Percentiles rank a stretch among this genome's conserved stretches.
phyloP scores from a whole-genome alignment of 495 filamentous ascomycete species.

The Neurospora sp. region DNA sequence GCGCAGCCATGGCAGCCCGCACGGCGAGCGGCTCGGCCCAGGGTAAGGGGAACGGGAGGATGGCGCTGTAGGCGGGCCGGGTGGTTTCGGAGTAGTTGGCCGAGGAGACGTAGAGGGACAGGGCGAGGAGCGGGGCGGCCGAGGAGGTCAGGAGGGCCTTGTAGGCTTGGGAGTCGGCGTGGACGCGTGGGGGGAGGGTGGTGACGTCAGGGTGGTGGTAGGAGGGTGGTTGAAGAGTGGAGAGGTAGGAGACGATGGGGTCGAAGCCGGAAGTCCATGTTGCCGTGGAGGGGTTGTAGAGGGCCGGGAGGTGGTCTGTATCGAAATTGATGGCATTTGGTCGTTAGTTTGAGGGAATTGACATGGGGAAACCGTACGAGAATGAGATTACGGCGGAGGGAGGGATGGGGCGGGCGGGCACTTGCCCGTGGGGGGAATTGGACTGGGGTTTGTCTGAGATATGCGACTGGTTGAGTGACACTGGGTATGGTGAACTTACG shows the following conservation, averaged over 20 bases:
- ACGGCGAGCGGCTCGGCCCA: constrained; percentile 65
- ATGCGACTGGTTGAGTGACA: neutral
- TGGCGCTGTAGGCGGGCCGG: constrained; percentile 60
- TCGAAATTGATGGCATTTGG: constrained; percentile 4
- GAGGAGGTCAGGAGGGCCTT: constrained; percentile 54
- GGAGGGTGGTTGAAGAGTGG: constrained; percentile 39
- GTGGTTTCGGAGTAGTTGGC: constrained; percentile 69
- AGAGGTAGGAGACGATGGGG: constrained; percentile 63
- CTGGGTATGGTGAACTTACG: constrained; percentile 41
- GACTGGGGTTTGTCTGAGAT: neutral
- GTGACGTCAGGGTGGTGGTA: constrained; percentile 40
- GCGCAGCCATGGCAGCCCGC: constrained; percentile 54
- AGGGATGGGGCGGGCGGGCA: neutral
- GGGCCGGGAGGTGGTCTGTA: constrained; percentile 63
- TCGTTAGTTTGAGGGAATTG: neutral
- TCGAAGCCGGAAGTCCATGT: constrained; percentile 61
- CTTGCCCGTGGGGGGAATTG: neutral
- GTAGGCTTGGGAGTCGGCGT: constrained; percentile 63
- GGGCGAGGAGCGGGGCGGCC: constrained; percentile 57
- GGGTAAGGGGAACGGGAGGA: constrained; percentile 74
- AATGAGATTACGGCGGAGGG: constrained; percentile 4
- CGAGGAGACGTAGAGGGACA: constrained; percentile 80
- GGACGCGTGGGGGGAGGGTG: constrained; percentile 52
- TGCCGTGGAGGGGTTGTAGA: constrained; percentile 45
- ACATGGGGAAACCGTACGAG: constrained; percentile 2